Evolutionary conservation across 495 filamentous ascomycete genomes (phyloP).

Genomic region (Neurospora tetrasperma): DNA sequence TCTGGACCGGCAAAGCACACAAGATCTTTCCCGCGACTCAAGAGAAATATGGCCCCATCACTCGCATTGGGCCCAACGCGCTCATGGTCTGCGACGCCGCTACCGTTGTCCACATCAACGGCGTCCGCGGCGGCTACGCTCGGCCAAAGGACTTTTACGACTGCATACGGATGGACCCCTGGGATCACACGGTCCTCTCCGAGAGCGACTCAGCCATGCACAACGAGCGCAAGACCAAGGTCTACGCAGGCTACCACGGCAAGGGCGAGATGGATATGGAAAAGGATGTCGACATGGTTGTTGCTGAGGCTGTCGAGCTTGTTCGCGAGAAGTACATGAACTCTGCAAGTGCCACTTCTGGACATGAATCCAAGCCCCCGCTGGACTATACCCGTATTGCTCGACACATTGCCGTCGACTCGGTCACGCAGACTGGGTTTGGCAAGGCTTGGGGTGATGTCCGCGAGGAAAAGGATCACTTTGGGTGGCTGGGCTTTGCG

Average conservation of each 20-base stretch:
- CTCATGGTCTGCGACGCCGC: constrained; percentile 21
- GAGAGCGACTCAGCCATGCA: constrained; percentile 24
- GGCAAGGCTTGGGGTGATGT: constrained; percentile 16
- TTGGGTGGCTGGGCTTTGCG: neutral
- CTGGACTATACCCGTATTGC: neutral
- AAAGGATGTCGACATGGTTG: constrained; percentile 22
- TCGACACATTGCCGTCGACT: constrained; percentile 23
- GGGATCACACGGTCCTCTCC: constrained; percentile 17
- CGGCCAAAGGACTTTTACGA: neutral
- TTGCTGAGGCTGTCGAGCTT: neutral
- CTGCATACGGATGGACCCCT: constrained; percentile 1
- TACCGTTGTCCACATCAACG: constrained; percentile 16
- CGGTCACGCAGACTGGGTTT: constrained; percentile 35
- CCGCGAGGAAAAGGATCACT: neutral
- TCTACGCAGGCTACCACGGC: constrained; percentile 33
- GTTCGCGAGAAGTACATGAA: constrained; percentile 2
- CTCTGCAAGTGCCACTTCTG: constrained; percentile 30
- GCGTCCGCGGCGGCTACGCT: constrained; percentile 12
- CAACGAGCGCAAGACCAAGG: constrained; percentile 19
- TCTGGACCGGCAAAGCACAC: neutral
- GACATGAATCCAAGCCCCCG: constrained; percentile 4
- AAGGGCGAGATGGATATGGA: constrained; percentile 35
- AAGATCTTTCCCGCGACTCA: constrained; percentile 7
- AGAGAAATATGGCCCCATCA: constrained; percentile 33
- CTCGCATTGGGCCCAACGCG: constrained; percentile 31